Evolutionary conservation across 1,284 basidiomycete species (phyloP), one percentile per base, ranked within the genome.

Genomic region (Cerrena zonata): DNA sequence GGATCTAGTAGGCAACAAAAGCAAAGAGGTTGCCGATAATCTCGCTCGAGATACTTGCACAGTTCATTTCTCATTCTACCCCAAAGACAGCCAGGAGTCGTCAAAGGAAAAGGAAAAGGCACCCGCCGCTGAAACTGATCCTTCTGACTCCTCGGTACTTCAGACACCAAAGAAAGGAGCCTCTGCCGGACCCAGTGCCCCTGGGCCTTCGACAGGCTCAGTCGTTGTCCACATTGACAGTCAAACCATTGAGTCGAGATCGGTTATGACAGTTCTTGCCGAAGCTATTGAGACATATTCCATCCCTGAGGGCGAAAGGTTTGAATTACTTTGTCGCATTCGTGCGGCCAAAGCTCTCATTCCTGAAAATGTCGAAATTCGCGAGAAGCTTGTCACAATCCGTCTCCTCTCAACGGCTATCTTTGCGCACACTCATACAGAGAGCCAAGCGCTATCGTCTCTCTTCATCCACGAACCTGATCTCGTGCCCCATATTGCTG

Each of bases 381-480:
- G 94, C 44, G 82, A 88, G 65, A 89, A 93, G 66, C 77, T 98
- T 41, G 78, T 96, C 30, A 75, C 84, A 52, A 78, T 91, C 46
- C 82, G 95, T 44, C 77, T 99, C 23, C 75, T 97, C 30, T 84
- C 95, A 2, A 86, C 97, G 39, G 89, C 93, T 12, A 90, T 94
- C 53, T 97, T 89, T 63, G 88, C 86, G 19, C 89, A 91, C 65
- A 91, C 87, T 49, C 82, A 89, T 68, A 64, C 76, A 37, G 95
- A 99, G 67, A 77, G 77, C 25, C 80, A 85, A 61, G 89, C 90
- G 3, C 79, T 84, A 51, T 83, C 88, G 1, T 84, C 87, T 12
- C 76, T 98, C 42, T 97, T 98, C 72, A 76, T 96, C 19, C 95
- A 94, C 64, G 95, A 99, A 67, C 94, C 95, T 15, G 91, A 94